Base-by-base conservation (phyloP, 805 yeast genomes). In the Schizosaccharomyces cryophilus region DNA sequence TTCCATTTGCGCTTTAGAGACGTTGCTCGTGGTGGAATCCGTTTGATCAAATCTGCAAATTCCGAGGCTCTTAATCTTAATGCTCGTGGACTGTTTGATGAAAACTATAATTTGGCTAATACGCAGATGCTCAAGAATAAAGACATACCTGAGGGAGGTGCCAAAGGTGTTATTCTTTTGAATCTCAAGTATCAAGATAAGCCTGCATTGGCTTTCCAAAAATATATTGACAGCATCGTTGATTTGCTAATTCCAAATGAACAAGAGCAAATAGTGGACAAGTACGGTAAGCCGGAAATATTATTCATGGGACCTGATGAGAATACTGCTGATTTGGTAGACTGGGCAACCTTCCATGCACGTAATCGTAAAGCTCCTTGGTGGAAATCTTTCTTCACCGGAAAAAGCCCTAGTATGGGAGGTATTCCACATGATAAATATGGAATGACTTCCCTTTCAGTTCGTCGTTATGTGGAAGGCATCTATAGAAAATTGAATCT, bases 281-380 rank as follows among this genome's bases (percentile, higher is more conserved):
- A 86, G 62, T 83, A 87, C 70, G 80, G 81, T 62, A 79, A 84
- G 68, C 87, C 85, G 60, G 98, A 90, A 76, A 90, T 93, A 67
- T 75, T 93, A 66, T 90, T 87, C 72, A 84, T 90, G 83, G 98
- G 98, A 61, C 98, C 98, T n/a, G 98, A 90, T 74, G 98, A 90
- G 77, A 95, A 95, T 71, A 89, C 97, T 61, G 97, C 98, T 24
- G 84, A 84, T 29, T 83, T 85, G 68, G 95, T 88, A 61, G 89
- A 93, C 72, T 90, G 97, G 97, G 97, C 98, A 11, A 93, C 97
- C 30, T 73, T 82, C 66, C 97, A 90, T 70, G 97, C 98, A 31
- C 81, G 85, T 68, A 73, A 75, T 62, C 83, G 98, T 73, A 95
- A 95, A 64, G 95, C 97, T 59, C 84, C 88, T 61, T 87, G 95